Percentiles rank a stretch among this genome's conserved stretches.
phyloP scores from a whole-genome alignment of 257 asterid species.

The Solanum tarapatanum region DNA sequence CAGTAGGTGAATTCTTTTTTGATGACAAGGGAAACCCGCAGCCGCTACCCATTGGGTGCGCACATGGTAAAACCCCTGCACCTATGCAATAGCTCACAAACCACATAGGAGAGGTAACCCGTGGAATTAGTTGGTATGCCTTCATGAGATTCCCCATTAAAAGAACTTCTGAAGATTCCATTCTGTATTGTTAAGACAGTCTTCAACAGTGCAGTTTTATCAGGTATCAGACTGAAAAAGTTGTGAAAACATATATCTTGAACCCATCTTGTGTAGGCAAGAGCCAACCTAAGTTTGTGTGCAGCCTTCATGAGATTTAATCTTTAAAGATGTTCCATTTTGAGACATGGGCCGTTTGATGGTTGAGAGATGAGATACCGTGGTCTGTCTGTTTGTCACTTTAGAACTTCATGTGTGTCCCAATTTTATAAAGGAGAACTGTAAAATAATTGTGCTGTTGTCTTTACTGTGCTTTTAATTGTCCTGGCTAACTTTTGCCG shows the following conservation, averaged over 20 bases:
- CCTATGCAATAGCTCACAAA: not conserved
- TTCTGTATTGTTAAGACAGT: not conserved
- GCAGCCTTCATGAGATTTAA: not conserved
- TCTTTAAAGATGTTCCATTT: not conserved
- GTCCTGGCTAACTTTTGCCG: not conserved
- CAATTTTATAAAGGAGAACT: not conserved
- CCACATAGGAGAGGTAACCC: not conserved
- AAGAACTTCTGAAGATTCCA: not conserved
- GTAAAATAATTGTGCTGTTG: not conserved
- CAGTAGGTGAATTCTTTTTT: not conserved
- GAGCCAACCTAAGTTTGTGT: not conserved
- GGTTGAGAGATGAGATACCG: not conserved
- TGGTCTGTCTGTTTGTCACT: not conserved
- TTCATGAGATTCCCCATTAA: not conserved
- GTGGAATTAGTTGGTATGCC: not conserved
- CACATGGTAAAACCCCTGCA: not conserved
- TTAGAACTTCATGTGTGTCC: not conserved
- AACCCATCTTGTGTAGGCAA: not conserved
- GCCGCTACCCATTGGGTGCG: not conserved
- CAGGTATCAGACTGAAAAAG: not conserved
- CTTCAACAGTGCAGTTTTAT: not conserved
- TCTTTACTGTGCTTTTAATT: not conserved
- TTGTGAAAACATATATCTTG: not conserved
- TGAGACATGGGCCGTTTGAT: not conserved
- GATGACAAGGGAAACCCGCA: not conserved